A percentile compares a stretch with the other conserved stretches of the same genome.
These are phyloP conservation scores for Galerina marginata DNA, from an alignment of 768 basidiomycete genomes.

Conservation along the genomic window DNA sequence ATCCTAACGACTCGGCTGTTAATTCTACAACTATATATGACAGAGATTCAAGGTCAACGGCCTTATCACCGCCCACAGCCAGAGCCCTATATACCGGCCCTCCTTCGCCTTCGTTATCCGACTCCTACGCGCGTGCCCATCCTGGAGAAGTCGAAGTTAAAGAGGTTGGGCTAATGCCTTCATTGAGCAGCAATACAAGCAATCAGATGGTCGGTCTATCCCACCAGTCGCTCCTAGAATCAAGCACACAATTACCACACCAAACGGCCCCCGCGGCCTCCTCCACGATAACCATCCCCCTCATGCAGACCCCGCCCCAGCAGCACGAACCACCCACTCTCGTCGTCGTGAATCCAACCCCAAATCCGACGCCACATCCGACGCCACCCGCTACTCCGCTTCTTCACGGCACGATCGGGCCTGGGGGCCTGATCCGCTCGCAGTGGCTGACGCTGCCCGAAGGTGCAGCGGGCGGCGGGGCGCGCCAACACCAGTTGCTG, in stretches of 20 bases:
- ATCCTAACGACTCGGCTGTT: not conserved
- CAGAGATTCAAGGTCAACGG: not conserved
- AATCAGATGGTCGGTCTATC: not conserved
- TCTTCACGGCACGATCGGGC: slow-evolving; percentile 25
- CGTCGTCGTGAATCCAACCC: slow-evolving; percentile 77
- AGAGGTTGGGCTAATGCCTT: slow-evolving; percentile 15
- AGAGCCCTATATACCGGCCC: slow-evolving; percentile 14
- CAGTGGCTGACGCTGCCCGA: slow-evolving; percentile 25
- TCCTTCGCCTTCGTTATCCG: slow-evolving; percentile 27
- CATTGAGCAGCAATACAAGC: slow-evolving; percentile 4
- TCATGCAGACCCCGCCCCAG: not conserved
- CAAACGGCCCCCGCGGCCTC: not conserved
- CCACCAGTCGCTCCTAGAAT: not conserved
- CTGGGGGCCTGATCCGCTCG: slow-evolving; percentile 9
- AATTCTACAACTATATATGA: not conserved
- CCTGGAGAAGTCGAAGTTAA: slow-evolving; percentile 18
- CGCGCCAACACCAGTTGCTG: slow-evolving; percentile 7
- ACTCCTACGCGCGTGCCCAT: slow-evolving; percentile 23
- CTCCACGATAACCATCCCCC: not conserved
- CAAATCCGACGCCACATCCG: slow-evolving; percentile 77
- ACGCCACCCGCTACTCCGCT: slow-evolving; percentile 78
- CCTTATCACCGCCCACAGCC: not conserved
- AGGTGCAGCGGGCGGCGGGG: not conserved
- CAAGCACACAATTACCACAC: not conserved
- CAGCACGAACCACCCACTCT: slow-evolving; percentile 48